Percentiles rank a stretch among this genome's conserved stretches.
phyloP scores from a whole-genome alignment of 1,284 basidiomycete genomes.

The Xerocomus minutiporus region DNA sequence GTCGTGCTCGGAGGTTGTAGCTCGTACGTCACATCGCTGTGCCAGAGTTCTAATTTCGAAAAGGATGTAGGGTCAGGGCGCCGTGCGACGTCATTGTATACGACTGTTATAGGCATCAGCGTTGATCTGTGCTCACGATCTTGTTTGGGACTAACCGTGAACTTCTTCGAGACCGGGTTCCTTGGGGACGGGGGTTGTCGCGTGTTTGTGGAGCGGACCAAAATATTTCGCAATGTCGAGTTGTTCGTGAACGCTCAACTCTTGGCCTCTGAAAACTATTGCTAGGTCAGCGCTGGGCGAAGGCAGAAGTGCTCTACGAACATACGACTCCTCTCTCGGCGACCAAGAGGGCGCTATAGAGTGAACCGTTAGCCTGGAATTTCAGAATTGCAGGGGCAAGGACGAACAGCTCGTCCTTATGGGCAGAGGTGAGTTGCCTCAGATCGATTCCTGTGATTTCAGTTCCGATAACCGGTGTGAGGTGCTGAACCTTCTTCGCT shows the following conservation, averaged over 20 bases:
- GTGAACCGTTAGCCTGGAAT: background rate
- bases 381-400: background rate
- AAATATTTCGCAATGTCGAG: slow-evolving; percentile 69
- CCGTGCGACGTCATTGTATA: slow-evolving; percentile 64
- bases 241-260: slow-evolving; percentile 64
- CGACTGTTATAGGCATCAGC: slow-evolving; percentile 40
- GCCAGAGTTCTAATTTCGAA: slow-evolving; percentile 78
- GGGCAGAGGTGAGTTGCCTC: slow-evolving; percentile 50
- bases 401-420: slow-evolving; percentile 65
- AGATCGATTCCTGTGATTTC: slow-evolving; percentile 63
- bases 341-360: slow-evolving; percentile 54
- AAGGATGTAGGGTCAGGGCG: slow-evolving; percentile 68
- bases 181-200: slow-evolving; percentile 72
- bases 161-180: slow-evolving; percentile 73
- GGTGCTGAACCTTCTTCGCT: slow-evolving; percentile 54
- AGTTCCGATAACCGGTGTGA: slow-evolving; percentile 63
- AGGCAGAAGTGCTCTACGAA: slow-evolving; percentile 33
- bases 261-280: slow-evolving; percentile 70
- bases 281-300: slow-evolving; percentile 13
- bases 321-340: slow-evolving; percentile 69
- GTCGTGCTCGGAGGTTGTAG: slow-evolving; percentile 67
- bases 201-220: slow-evolving; percentile 79
- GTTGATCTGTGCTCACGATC: background rate
- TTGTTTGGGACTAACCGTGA: slow-evolving; percentile 50
- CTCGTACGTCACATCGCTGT: slow-evolving; percentile 80